phyloP scores from a whole-genome alignment of 129 eudicot species.

The Centella asiatica region DNA sequence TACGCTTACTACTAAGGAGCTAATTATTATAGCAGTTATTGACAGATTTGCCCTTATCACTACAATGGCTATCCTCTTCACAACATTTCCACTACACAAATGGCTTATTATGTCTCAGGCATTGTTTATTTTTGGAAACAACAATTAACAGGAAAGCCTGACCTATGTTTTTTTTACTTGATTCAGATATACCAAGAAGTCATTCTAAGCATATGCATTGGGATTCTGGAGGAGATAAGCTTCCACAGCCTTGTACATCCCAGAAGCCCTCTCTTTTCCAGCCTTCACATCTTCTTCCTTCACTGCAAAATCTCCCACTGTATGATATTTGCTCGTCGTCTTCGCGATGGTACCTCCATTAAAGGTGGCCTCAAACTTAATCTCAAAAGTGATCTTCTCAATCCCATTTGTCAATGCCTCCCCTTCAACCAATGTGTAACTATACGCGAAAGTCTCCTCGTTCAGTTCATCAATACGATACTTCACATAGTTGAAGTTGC shows the following conservation, averaged over 20 bases:
- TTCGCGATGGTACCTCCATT: constrained; percentile 45
- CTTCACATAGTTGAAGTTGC: constrained; percentile 20
- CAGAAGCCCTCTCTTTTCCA: constrained; percentile 47
- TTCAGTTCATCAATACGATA: constrained; percentile 32
- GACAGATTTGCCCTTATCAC: too few species aligned
- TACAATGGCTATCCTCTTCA: too few species aligned
- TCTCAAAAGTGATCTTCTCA: constrained; percentile 36
- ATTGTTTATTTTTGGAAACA: too few species aligned
- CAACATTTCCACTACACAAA: too few species aligned
- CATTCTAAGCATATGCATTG: constrained; percentile 43
- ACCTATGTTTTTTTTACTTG: too few species aligned
- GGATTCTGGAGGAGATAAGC: constrained; percentile 52
- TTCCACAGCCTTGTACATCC: constrained; percentile 55
- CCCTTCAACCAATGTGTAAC: constrained; percentile 42
- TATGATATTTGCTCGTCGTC: constrained; percentile 41
- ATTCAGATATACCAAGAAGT: too few species aligned
- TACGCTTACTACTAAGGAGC: too few species aligned
- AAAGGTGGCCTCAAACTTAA: constrained; percentile 36
- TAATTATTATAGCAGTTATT: too few species aligned
- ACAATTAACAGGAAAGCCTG: too few species aligned
- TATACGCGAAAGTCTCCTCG: constrained; percentile 38
- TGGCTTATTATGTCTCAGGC: too few species aligned
- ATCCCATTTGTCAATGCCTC: constrained; percentile 34
- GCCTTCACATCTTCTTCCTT: constrained; percentile 47
- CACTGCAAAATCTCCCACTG: constrained; percentile 29